Base-by-base conservation (phyloP, 805 yeast genomes). In the Schwanniomyces pseudopolymorphus region DNA sequence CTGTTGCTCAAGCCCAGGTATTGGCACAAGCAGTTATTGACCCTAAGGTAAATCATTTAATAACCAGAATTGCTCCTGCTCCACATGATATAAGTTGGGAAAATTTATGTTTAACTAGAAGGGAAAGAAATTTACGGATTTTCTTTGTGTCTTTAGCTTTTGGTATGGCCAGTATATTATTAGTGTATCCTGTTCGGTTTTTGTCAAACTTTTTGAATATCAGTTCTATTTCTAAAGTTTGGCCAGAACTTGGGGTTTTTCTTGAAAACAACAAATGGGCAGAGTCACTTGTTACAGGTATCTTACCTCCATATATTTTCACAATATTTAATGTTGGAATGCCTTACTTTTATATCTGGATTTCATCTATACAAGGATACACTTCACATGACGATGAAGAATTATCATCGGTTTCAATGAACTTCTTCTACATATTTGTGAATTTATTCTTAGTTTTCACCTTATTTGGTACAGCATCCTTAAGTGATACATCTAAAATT, bases 31-130 rank as follows among this genome's bases (percentile, higher is more conserved):
- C 97, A 0, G 91, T 92, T 0, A 64, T 94, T 47, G 97, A 91
- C 60, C 97, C 97, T 0, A 79, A 87, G 47, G 89, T 94, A 6
- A 85, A 87, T 60, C 87, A 83, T 47, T 70, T 94, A 44, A 87
- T 91, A 28, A 87, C 96, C 3, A 74, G 79, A 35, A 69, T 90
- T 46, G 98, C 98, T 0, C 98, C 98, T 0, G 96, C 98, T 1
- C 98, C 98, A 3, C 92, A 87, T 58, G 99, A 92, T 62, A 86
- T 92, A 20, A 83, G 89, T 35, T 92, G 99, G 99, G 87, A 83
- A 47, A 89, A 91, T 59, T 80, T 89, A 28, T 91, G 95, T 55
- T 70, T 91, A 58, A 83, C 95, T 0, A 75, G 96, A 45, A 75
- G 72, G 45, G 91, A 88, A 55, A 72, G 97, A 48, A 67, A 86